Evolutionary conservation across 2,329 filamentous ascomycete species (phyloP).

Genomic region (Hypoxylon sp.): DNA sequence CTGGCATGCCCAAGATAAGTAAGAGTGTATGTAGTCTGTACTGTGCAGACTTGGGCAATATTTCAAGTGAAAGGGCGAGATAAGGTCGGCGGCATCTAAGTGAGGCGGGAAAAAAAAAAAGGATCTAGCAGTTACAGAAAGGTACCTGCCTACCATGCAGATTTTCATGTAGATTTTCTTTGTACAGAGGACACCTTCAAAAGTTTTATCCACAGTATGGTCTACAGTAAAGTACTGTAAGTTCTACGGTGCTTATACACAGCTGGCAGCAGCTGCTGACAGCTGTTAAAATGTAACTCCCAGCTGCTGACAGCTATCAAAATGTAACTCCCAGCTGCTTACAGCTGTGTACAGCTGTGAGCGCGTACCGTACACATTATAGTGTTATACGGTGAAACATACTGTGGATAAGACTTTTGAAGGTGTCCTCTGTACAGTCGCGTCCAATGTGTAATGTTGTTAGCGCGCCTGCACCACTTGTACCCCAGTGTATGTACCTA

Average conservation of each 20-base stretch:
- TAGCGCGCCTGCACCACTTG: conserved; percentile 20
- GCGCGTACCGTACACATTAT: no score
- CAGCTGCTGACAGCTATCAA: no score
- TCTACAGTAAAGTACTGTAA: no score
- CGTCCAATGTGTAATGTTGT: conserved; percentile 14
- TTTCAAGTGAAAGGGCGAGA: not conserved
- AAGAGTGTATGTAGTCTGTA: not conserved
- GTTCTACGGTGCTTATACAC: no score
- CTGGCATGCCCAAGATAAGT: not conserved
- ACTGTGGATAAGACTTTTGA: no score
- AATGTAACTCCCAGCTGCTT: no score
- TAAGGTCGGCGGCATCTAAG: not conserved
- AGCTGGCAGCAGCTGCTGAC: no score
- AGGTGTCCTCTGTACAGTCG: conserved; percentile 2
- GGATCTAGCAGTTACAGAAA: not conserved
- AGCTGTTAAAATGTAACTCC: no score
- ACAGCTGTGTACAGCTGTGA: no score
- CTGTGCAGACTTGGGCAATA: not conserved
- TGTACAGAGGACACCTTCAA: not conserved
- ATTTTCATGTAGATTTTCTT: conserved; percentile 22
- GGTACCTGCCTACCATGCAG: not conserved
- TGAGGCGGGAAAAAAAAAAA: not conserved
- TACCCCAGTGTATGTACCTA: no score
- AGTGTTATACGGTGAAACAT: no score
- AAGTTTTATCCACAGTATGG: no score